Percentiles rank a stretch among this genome's conserved stretches.
phyloP scores from a whole-genome alignment of 306 rosid species.

The Prunus dulcis region DNA sequence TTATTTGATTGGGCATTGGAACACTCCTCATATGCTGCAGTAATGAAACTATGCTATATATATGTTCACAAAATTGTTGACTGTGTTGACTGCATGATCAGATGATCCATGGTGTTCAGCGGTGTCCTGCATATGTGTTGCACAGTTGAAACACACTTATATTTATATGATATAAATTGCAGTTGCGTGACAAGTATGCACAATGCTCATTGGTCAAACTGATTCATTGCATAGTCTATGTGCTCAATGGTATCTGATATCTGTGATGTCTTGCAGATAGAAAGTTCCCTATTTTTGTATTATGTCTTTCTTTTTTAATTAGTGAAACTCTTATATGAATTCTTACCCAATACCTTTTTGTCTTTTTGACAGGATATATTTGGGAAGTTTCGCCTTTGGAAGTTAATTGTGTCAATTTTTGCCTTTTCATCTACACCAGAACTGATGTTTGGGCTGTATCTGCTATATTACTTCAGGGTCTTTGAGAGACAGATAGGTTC shows the following conservation, averaged over 20 bases:
- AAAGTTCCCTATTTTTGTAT: background rate
- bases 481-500: slow-evolving; percentile 99
- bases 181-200: background rate
- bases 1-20: too few species aligned
- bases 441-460: slow-evolving; percentile 86
- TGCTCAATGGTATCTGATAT: background rate
- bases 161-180: background rate
- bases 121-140: background rate
- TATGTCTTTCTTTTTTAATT: background rate
- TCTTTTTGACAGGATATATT: slow-evolving; percentile 69
- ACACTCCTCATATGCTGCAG: too few species aligned
- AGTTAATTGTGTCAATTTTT: slow-evolving; percentile 67
- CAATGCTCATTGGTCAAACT: background rate
- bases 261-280: background rate
- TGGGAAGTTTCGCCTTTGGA: slow-evolving; percentile 79
- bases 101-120: background rate
- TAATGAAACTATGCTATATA: too few species aligned
- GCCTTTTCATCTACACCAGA: slow-evolving; percentile 94
- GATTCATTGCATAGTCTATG: background rate
- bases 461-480: slow-evolving; percentile 93
- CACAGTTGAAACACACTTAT: background rate
- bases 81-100: background rate
- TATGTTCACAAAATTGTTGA: background rate
- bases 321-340: background rate
- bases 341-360: background rate